Percentiles rank a stretch among this genome's conserved stretches.
These are phyloP conservation scores for Przewalskia tangutica DNA, from an alignment of 257 asterid species.

Conservation along the genomic window DNA sequence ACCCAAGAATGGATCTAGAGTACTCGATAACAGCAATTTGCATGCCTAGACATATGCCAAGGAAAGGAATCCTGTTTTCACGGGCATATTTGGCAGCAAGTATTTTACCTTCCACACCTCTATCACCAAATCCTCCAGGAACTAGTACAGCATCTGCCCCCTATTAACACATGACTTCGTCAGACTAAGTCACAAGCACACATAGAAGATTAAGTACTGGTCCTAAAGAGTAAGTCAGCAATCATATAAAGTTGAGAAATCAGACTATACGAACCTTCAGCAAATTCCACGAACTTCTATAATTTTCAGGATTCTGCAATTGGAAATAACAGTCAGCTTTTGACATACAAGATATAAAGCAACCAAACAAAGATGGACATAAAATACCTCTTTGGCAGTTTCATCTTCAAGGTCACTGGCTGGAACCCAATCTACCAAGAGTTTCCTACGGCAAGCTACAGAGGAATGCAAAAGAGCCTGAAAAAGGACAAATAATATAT, in stretches of 20 bases:
- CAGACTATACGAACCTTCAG: constrained; percentile 38
- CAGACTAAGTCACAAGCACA: constrained; percentile 1
- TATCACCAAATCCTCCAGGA: constrained; percentile 86
- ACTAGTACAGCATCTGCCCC: constrained; percentile 67
- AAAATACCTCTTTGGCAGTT: constrained; percentile 44
- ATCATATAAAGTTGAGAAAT: not conserved
- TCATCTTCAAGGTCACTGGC: constrained; percentile 72
- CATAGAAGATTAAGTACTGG: not conserved
- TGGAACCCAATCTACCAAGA: constrained; percentile 67
- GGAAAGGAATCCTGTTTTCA: constrained; percentile 53
- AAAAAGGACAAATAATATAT: constrained; percentile 10
- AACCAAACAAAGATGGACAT: not conserved
- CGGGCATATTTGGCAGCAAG: constrained; percentile 79
- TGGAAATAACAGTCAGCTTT: constrained; percentile 14
- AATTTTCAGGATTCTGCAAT: constrained; percentile 54
- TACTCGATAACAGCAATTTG: constrained; percentile 65
- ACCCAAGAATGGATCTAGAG: constrained; percentile 58
- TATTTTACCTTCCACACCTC: constrained; percentile 81
- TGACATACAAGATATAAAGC: constrained; percentile 13
- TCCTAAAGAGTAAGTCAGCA: not conserved
- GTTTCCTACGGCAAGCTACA: constrained; percentile 56
- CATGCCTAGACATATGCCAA: constrained; percentile 81
- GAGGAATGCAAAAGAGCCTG: constrained; percentile 84
- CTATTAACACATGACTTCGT: constrained; percentile 21
- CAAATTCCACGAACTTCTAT: constrained; percentile 50